Evolutionary conservation across 164 flowering plant genomes (phyloP).

Genomic region (Nymphaea thermarum): DNA sequence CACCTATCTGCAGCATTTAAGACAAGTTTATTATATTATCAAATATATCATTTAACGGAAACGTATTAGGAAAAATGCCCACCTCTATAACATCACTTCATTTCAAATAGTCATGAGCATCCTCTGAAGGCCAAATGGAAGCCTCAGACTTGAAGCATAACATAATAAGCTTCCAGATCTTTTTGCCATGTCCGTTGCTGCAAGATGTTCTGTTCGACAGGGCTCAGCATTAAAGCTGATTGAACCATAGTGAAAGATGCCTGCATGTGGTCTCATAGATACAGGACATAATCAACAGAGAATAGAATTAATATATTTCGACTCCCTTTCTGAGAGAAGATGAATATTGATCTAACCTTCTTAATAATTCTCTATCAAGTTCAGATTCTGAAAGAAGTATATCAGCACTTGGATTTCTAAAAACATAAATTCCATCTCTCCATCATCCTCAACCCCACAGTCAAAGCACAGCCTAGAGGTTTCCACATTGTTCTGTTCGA

Average conservation of each 20-base stretch:
- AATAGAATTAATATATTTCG: background rate
- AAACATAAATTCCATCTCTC: constrained; percentile 73
- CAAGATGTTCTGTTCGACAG: constrained; percentile 54
- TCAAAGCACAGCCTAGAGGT: constrained; percentile 59
- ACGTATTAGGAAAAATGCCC: background rate
- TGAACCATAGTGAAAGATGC: constrained; percentile 71
- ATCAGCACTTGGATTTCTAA: constrained; percentile 78
- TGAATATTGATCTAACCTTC: constrained; percentile 22
- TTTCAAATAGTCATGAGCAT: constrained; percentile 74
- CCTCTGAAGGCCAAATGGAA: constrained; percentile 73
- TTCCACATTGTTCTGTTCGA: constrained; percentile 56
- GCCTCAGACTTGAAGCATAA: constrained; percentile 69
- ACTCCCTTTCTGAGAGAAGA: background rate
- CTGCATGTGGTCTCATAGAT: constrained; percentile 27
- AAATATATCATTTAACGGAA: background rate
- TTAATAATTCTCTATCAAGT: constrained; percentile 37
- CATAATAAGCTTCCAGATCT: constrained; percentile 51
- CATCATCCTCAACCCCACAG: constrained; percentile 49
- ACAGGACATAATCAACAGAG: constrained; percentile 2
- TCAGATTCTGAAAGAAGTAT: constrained; percentile 70
- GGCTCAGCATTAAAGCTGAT: constrained; percentile 75
- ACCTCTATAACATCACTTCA: constrained; percentile 73
- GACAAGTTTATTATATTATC: background rate
- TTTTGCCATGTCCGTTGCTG: constrained; percentile 59
- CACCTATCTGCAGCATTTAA: constrained; percentile 37